Evolutionary conservation across 2,329 filamentous ascomycete genomes (phyloP).

Genomic region (Immersiporthe knoxdaviesiana): DNA sequence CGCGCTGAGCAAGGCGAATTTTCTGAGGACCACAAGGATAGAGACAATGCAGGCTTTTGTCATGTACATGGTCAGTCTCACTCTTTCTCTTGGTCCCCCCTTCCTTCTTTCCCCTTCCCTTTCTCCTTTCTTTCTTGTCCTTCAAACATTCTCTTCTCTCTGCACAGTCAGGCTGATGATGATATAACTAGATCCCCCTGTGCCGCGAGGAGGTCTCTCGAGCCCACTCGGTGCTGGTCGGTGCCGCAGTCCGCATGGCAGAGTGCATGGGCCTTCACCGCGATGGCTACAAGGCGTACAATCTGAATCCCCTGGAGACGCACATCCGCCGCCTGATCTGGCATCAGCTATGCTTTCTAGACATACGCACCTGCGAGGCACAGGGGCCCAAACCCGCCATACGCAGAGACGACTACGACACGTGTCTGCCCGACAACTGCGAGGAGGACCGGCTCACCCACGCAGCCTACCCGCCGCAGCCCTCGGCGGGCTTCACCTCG

Average conservation of each 20-base stretch:
- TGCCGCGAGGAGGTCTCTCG: slow-evolving; percentile 74
- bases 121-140: not conserved
- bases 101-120: not conserved
- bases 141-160: not conserved
- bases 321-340: slow-evolving; percentile 74
- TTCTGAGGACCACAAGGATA: slow-evolving; percentile 70
- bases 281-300: slow-evolving; percentile 66
- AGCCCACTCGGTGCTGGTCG: slow-evolving; percentile 72
- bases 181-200: slow-evolving; percentile 61
- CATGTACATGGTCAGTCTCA: slow-evolving; percentile 67
- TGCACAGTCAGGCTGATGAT: slow-evolving; percentile 32
- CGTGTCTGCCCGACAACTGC: slow-evolving; percentile 71
- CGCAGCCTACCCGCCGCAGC: slow-evolving; percentile 42
- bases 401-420: slow-evolving; percentile 75
- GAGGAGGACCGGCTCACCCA: slow-evolving; percentile 65
- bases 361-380: slow-evolving; percentile 74
- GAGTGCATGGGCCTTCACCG: slow-evolving; percentile 79
- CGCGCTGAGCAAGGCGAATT: slow-evolving; percentile 69
- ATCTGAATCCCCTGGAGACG: slow-evolving; percentile 67
- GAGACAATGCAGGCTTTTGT: slow-evolving; percentile 77
- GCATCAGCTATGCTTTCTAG: slow-evolving; percentile 79
- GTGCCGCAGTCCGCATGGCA: slow-evolving; percentile 72
- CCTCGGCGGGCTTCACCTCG: slow-evolving; percentile 65
- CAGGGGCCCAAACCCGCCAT: slow-evolving; percentile 74
- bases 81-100: no score